Conservation (phyloP, 1,284 basidiomycete species). For the Anthracocystis walkeri region DNA sequence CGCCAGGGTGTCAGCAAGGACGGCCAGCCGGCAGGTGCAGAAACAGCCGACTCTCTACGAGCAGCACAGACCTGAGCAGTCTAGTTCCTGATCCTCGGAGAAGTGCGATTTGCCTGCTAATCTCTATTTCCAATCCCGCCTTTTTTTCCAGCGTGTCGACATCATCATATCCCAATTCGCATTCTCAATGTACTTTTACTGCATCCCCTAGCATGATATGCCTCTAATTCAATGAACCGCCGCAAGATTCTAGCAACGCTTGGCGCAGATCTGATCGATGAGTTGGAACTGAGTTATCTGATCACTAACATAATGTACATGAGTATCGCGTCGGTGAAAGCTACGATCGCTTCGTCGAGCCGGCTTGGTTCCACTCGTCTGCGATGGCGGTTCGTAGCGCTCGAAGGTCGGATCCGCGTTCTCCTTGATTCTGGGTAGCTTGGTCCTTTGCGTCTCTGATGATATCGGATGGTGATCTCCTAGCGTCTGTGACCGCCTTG, state of each 20-base stretch:
- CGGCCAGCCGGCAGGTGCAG: conserved; percentile 41
- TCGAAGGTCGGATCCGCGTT: conserved; percentile 29
- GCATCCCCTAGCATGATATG: conserved; percentile 16
- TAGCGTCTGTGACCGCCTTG: background rate
- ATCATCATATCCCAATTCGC: conserved; percentile 2
- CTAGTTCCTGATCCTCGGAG: background rate
- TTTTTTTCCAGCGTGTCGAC: background rate
- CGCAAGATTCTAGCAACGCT: background rate
- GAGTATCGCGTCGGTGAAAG: too few species aligned
- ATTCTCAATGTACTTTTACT: conserved; percentile 35
- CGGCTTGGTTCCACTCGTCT: conserved; percentile 38
- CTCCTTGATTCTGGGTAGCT: conserved; percentile 23
- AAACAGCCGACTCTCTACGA: conserved; percentile 43
- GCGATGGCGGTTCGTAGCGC: conserved; percentile 33
- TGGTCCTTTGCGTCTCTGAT: conserved; percentile 21
- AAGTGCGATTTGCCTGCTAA: background rate
- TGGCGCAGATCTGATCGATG: background rate
- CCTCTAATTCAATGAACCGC: background rate
- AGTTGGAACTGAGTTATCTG: background rate
- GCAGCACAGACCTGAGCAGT: conserved; percentile 30
- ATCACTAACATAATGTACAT: too few species aligned
- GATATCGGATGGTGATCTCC: conserved; percentile 24
- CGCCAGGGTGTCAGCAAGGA: conserved; percentile 51
- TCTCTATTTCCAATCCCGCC: background rate
- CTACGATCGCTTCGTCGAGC: conserved; percentile 16